These are phyloP conservation scores for Colletotrichum horii DNA, from an alignment of 2,329 filamentous ascomycete genomes.

Conservation along the genomic window DNA sequence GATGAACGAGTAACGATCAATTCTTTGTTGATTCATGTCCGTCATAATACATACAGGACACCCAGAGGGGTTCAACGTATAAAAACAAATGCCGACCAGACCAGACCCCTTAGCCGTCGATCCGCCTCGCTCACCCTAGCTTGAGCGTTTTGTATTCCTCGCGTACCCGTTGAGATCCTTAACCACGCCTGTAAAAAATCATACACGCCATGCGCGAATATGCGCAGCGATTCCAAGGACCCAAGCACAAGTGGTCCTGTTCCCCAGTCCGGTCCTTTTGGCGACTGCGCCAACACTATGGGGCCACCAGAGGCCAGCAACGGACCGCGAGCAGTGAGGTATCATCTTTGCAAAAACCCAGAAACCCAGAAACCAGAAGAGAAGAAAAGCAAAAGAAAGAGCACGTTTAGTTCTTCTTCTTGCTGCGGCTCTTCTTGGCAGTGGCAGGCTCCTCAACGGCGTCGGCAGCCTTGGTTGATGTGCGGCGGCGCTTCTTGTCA, in stretches of 20 bases:
- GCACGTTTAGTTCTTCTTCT: constrained; percentile 20
- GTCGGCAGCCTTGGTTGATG: constrained; percentile 59
- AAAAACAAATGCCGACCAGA: not conserved
- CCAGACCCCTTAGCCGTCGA: constrained; percentile 12
- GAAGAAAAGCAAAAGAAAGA: constrained; percentile 1
- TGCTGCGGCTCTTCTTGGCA: constrained; percentile 54
- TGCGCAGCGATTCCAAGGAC: not conserved
- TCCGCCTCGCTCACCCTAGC: not conserved
- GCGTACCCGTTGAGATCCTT: not conserved
- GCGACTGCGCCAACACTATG: not conserved
- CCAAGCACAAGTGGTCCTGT: not conserved
- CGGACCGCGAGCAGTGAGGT: constrained; percentile 13
- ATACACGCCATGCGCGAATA: constrained; percentile 8
- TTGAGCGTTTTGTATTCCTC: constrained; percentile 13
- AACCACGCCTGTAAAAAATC: constrained; percentile 16
- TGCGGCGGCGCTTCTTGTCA: constrained; percentile 68
- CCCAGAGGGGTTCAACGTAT: not conserved
- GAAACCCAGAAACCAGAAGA: constrained; percentile 18
- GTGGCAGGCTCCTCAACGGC: constrained; percentile 51
- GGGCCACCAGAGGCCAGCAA: not conserved
- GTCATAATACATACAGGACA: constrained; percentile 23
- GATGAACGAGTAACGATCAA: not conserved
- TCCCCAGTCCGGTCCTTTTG: not conserved
- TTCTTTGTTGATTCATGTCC: constrained; percentile 21
- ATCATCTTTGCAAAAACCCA: constrained; percentile 24